These are phyloP conservation scores for Vigna unguiculata DNA, from an alignment of 306 rosid species.

Conservation along the genomic window DNA sequence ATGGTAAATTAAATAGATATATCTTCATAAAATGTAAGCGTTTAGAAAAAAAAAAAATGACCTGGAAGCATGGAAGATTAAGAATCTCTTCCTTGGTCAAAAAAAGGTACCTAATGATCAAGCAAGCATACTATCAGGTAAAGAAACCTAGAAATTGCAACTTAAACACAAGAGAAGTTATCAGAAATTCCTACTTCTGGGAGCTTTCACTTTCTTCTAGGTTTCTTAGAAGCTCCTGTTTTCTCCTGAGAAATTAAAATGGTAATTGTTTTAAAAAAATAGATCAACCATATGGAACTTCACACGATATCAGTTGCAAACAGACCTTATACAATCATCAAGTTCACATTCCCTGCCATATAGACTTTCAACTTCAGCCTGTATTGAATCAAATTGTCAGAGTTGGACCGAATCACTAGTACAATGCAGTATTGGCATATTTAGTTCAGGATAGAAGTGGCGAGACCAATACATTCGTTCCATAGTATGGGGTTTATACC, in stretches of 20 bases:
- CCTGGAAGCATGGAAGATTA: constrained; percentile 79
- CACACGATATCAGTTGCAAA: constrained; percentile 40
- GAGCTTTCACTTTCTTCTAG: constrained; percentile 58
- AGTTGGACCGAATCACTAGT: constrained; percentile 39
- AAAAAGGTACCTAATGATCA: constrained; percentile 64
- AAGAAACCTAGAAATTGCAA: constrained; percentile 35
- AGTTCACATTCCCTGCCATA: constrained; percentile 65
- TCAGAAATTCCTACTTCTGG: constrained; percentile 57
- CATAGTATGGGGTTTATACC: not conserved
- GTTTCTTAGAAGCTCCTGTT: constrained; percentile 64
- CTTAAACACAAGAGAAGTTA: not conserved
- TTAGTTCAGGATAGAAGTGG: constrained; percentile 23
- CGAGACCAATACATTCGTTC: constrained; percentile 2
- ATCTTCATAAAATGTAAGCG: constrained; percentile 12
- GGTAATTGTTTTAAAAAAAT: constrained; percentile 33
- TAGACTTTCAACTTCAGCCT: constrained; percentile 76
- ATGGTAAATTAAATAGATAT: constrained; percentile 22
- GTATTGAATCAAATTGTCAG: constrained; percentile 48
- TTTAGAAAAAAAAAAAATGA: constrained; percentile 48
- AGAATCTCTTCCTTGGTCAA: constrained; percentile 70
- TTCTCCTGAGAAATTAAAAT: constrained; percentile 61
- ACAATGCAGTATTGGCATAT: constrained; percentile 1
- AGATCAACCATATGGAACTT: constrained; percentile 29
- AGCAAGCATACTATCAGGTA: constrained; percentile 41
- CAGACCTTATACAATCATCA: constrained; percentile 80